These are phyloP conservation scores for Purshia tridentata DNA, from an alignment of 306 rosid genomes.

Conservation along the genomic window DNA sequence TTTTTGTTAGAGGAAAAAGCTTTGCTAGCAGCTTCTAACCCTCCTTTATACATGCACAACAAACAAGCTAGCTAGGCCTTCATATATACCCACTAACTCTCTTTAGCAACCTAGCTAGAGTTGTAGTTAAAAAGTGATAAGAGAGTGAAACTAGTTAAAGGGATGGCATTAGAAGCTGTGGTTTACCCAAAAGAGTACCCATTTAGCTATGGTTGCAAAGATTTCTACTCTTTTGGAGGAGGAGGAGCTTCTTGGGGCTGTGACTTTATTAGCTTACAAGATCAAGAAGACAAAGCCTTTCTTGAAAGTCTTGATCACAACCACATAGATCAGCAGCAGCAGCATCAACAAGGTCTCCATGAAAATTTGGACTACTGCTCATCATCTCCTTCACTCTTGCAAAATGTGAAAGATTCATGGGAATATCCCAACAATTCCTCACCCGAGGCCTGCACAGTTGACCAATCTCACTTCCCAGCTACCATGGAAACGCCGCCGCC, in stretches of 20 bases:
- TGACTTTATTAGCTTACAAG: conserved; percentile 26
- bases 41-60: neutral
- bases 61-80: neutral
- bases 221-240: conserved; percentile 31
- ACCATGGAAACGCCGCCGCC: neutral
- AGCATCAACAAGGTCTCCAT: conserved; percentile 11
- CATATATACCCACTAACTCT: neutral
- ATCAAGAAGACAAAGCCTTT: conserved; percentile 16
- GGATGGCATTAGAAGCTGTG: conserved; percentile 56
- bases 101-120: neutral
- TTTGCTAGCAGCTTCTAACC: neutral
- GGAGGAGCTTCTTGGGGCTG: conserved; percentile 18
- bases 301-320: conserved; percentile 14
- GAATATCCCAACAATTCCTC: conserved; percentile 30
- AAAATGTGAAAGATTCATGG: conserved; percentile 20
- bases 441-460: conserved; percentile 28
- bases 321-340: neutral
- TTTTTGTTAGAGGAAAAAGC: conserved; percentile 6
- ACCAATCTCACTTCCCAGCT: neutral
- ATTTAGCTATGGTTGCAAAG: conserved; percentile 30
- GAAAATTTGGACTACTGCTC: conserved; percentile 28
- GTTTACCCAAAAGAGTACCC: conserved; percentile 42
- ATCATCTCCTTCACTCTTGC: conserved; percentile 28
- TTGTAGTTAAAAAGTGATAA: neutral
- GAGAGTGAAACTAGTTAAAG: neutral